Evolutionary conservation across 495 filamentous ascomycete species (phyloP), one percentile per base, ranked within the genome.

Genomic region (Podospora tetraspora): DNA sequence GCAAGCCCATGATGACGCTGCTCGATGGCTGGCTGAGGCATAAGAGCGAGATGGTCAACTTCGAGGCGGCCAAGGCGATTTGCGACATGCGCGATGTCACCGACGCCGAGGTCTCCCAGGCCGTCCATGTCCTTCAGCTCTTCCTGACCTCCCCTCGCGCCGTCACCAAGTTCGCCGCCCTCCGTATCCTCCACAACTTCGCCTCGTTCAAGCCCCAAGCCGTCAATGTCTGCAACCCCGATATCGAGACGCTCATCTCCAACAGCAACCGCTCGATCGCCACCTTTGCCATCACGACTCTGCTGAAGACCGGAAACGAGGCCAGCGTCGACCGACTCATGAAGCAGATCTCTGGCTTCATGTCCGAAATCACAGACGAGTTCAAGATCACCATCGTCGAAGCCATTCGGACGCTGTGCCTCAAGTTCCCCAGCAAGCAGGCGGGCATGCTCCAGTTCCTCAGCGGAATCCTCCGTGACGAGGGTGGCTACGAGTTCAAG

Each of bases 31-130:
- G 93, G 94, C 86, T 97, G 74, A 87, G 95, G 77, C 94, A 99
- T 79, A 99, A 99, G 88, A 93, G 93, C 76, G 95, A 99, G 75
- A 98, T 99, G 96, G 96, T 99, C 78, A 99, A 97, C 81, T 98
- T 99, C 73, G 95, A 99, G 81, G 95, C 95, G 63, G 96, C 95
- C 24, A 98, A 98, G 84, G 92, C 94, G 23, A 97, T 99, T 76
- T 96, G 93, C 79, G 91, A 94, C 73, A 89, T 98, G 85, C 87
- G 88, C 62, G 93, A 99, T 79, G 91, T 97, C 56, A 92, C 91
- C 56, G 96, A 99, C 74, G 89, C 87, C 58, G 95, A 99, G 77
- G 91, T 94, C 30, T 87, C 90, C 3, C 94, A 97, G 77, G 93
- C 96, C 58, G 92, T 99, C 63, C 94, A 97, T 77, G 85, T 96